Evolutionary conservation across 805 yeast species (phyloP).

Genomic region (Starmerella cellae): DNA sequence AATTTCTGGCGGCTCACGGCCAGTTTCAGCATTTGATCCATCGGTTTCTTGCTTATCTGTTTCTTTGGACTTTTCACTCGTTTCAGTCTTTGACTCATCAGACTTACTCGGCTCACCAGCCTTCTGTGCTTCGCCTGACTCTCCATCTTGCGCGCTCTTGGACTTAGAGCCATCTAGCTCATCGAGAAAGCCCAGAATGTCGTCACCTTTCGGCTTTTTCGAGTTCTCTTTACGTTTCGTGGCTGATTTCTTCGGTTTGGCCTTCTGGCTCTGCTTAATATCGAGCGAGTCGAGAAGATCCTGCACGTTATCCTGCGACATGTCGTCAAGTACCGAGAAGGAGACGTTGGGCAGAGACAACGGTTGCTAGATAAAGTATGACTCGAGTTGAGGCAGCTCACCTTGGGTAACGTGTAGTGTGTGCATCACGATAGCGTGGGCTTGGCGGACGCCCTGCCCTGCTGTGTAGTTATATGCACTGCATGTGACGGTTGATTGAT

Average conservation of each 20-base stretch:
- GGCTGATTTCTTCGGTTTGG: constrained; percentile 19
- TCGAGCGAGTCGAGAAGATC: constrained; percentile 31
- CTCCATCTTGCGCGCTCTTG: neutral
- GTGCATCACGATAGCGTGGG: too few species aligned
- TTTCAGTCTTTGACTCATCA: neutral
- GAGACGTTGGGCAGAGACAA: too few species aligned
- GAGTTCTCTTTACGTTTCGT: constrained; percentile 12
- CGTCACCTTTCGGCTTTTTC: constrained; percentile 29
- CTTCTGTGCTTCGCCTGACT: neutral
- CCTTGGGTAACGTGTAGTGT: too few species aligned
- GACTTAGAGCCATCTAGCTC: constrained; percentile 22
- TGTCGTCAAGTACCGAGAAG: too few species aligned
- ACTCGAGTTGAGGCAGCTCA: too few species aligned
- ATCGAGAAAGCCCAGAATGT: constrained; percentile 32
- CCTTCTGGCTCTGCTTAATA: constrained; percentile 16
- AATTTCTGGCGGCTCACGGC: constrained; percentile 4
- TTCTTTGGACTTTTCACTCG: neutral
- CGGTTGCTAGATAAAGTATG: too few species aligned
- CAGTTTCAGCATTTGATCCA: neutral
- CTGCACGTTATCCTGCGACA: constrained; percentile 25
- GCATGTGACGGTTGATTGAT: too few species aligned
- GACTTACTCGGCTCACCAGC: neutral
- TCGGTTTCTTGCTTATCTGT: neutral
- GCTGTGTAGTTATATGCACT: too few species aligned
- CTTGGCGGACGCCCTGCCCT: too few species aligned